Conservation (phyloP, 2,329 filamentous ascomycete species). For the Microsporum canis region DNA sequence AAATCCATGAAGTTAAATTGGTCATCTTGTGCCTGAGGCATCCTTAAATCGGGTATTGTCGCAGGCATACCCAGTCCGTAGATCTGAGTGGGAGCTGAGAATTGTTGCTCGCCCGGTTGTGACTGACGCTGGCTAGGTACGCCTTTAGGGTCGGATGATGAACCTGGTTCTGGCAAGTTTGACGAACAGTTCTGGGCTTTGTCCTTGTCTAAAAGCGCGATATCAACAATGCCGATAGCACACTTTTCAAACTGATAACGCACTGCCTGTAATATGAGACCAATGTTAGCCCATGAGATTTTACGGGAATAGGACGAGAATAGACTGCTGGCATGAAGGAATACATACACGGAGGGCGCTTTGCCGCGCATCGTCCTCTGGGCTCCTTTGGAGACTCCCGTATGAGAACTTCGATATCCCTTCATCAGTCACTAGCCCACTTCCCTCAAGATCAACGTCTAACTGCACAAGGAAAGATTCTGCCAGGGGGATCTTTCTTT, state of each 20-base stretch:
- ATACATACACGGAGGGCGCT: not conserved
- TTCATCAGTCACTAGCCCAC: conserved; percentile 9
- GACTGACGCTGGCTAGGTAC: not conserved
- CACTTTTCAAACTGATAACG: not conserved
- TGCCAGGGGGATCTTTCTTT: conserved; percentile 76
- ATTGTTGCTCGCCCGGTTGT: not conserved
- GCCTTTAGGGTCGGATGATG: not conserved
- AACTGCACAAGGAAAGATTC: conserved; percentile 91
- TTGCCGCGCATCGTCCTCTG: not conserved
- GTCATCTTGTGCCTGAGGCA: conserved; percentile 5
- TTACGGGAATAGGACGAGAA: not conserved
- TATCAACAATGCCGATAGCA: not conserved
- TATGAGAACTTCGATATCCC: conserved; percentile 3
- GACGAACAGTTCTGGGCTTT: not conserved
- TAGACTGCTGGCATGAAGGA: not conserved
- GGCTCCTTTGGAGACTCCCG: not conserved
- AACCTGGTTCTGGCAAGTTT: not conserved
- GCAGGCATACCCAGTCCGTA: not conserved
- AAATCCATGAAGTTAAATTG: conserved; percentile 14
- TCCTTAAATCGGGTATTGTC: not conserved
- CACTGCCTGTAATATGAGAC: conserved; percentile 12
- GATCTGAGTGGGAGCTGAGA: not conserved
- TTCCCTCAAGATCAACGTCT: conserved; percentile 72
- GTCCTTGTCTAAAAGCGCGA: not conserved
- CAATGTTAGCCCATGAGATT: not conserved